A percentile compares a stretch with the other conserved stretches of the same genome.
Evolutionary conservation across 805 yeast species (phyloP).

Genomic region (Saccharomycopsis olivae): DNA sequence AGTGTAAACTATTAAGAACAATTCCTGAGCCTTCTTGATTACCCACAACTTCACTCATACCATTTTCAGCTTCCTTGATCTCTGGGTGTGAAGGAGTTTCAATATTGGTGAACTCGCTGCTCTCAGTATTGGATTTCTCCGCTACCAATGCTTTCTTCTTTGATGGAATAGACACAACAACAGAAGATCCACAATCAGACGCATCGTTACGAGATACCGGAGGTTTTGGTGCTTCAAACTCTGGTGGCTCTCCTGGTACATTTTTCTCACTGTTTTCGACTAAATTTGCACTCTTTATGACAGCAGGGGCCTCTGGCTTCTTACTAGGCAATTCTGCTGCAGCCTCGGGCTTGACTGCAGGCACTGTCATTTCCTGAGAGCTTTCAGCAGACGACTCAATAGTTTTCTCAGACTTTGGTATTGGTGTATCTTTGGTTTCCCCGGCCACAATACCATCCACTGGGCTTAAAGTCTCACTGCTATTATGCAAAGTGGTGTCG

Average conservation of each 20-base stretch:
- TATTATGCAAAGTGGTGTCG: conserved; percentile 3
- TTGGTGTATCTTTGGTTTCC: no score
- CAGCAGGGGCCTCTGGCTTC: no score
- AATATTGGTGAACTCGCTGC: conserved; percentile 18
- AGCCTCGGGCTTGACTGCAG: no score
- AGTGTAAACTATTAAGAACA: conserved; percentile 15
- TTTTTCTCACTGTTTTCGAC: no score
- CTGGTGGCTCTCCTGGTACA: no score
- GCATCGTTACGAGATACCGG: neutral
- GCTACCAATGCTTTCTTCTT: neutral
- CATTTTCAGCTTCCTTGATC: conserved; percentile 14
- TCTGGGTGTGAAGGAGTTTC: conserved; percentile 15
- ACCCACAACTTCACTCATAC: conserved; percentile 9
- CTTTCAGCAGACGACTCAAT: no score
- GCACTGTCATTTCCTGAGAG: no score
- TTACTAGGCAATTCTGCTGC: no score
- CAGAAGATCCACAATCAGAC: conserved; percentile 3
- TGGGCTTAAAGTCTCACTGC: conserved; percentile 4
- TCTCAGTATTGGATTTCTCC: conserved; percentile 17
- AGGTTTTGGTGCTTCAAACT: no score
- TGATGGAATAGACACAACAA: conserved; percentile 1
- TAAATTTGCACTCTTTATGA: no score
- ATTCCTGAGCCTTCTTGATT: conserved; percentile 1
- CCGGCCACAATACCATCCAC: no score
- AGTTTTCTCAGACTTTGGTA: no score